These are phyloP conservation scores for Mortierella sp. DNA, from an alignment of 371 early-diverging fungal species.

Conservation along the genomic window DNA sequence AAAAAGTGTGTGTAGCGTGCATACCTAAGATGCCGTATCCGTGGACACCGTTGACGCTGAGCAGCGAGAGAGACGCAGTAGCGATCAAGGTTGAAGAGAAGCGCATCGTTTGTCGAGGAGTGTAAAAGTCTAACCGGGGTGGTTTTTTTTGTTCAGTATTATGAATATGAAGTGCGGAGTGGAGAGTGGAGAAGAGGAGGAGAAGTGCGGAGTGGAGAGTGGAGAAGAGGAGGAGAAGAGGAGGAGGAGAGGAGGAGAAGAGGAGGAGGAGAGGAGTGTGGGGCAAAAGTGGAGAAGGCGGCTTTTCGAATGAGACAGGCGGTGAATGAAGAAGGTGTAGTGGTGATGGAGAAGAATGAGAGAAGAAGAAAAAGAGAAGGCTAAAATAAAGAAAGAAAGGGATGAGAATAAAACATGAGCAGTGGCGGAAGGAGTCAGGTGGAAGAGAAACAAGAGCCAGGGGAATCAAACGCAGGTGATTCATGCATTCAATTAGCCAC, in stretches of 20 bases:
- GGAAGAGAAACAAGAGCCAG: background rate
- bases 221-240: background rate
- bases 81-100: constrained; percentile 15
- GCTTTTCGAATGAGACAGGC: background rate
- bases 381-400: background rate
- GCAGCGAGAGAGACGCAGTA: constrained; percentile 18
- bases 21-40: constrained; percentile 55
- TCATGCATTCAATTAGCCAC: no score
- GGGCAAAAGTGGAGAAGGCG: background rate
- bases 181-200: no score
- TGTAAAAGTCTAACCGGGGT: background rate
- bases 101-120: constrained; percentile 21
- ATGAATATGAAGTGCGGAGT: background rate
- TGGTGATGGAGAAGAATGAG: background rate
- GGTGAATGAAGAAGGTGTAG: background rate
- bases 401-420: background rate
- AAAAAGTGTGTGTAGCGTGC: background rate
- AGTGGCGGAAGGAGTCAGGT: background rate
- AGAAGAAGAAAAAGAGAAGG: background rate
- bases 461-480: no score
- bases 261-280: background rate
- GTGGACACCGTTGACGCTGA: constrained; percentile 26
- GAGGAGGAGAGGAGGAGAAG: background rate
- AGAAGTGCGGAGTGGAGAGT: background rate
- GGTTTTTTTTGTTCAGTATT: no score